phyloP scores from a whole-genome alignment of 495 filamentous ascomycete species.

The Pyrenula aspistea region DNA sequence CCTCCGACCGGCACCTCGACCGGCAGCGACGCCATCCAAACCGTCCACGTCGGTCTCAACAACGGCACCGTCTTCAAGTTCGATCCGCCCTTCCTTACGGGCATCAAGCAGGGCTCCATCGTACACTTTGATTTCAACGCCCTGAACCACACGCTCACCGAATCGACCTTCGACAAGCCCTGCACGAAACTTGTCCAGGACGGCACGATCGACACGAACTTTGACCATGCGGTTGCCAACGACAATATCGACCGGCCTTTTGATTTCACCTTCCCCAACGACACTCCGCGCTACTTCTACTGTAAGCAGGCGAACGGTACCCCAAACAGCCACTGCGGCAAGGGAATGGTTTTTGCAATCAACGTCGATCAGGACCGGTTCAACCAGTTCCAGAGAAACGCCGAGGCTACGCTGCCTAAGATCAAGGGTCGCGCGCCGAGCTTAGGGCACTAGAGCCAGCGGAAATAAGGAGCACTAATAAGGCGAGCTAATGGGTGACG shows the following conservation, averaged over 20 bases:
- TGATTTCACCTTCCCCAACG: background rate
- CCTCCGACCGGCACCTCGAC: conserved; percentile 16
- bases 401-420: conserved; percentile 10
- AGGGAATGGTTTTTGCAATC: conserved; percentile 38
- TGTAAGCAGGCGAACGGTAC: background rate
- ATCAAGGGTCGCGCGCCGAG: conserved; percentile 7
- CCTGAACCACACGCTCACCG: conserved; percentile 15
- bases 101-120: conserved; percentile 1
- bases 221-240: background rate
- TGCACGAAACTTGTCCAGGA: conserved; percentile 6
- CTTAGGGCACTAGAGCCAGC: conserved; percentile 4
- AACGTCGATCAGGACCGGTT: conserved; percentile 14
- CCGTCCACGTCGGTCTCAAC: conserved; percentile 6
- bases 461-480: too few relatives aligned
- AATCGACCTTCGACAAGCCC: conserved; percentile 8
- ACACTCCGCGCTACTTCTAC: background rate
- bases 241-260: conserved; percentile 1
- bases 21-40: conserved; percentile 1
- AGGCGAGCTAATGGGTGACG: too few relatives aligned
- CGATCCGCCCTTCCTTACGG: conserved; percentile 4
- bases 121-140: conserved; percentile 18
- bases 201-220: conserved; percentile 6
- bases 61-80: conserved; percentile 5
- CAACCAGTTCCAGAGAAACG: conserved; percentile 6
- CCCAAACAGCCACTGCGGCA: conserved; percentile 24